Percentiles rank a stretch among this genome's conserved stretches.
These are phyloP conservation scores for Cymbidium sinense DNA, from an alignment of 106 monocot species.

Conservation along the genomic window DNA sequence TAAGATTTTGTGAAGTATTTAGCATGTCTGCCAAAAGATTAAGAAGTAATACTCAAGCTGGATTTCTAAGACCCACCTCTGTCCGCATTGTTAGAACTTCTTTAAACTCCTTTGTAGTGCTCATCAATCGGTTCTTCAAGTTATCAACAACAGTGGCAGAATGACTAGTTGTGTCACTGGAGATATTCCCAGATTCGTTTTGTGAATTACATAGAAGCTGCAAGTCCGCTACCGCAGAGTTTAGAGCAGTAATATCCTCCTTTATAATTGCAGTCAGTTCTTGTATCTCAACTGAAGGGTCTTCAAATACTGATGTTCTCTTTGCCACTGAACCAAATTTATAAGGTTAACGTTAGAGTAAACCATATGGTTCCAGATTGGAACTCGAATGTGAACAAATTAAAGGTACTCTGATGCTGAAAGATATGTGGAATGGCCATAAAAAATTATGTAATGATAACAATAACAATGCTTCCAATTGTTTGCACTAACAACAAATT, in stretches of 20 bases:
- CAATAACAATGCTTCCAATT: too few species aligned
- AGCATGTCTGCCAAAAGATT: too few species aligned
- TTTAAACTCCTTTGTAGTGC: conserved; percentile 85
- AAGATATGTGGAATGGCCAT: too few species aligned
- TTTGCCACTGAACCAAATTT: conserved; percentile 74
- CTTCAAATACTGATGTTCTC: conserved; percentile 85
- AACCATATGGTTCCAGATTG: not conserved
- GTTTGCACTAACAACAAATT: too few species aligned
- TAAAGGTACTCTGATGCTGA: too few species aligned
- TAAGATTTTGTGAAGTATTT: too few species aligned
- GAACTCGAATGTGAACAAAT: too few species aligned
- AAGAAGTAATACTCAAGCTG: too few species aligned
- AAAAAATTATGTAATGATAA: too few species aligned
- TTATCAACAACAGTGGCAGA: conserved; percentile 85
- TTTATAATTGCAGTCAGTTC: conserved; percentile 86
- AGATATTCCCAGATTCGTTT: conserved; percentile 61
- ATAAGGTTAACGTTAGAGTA: not conserved
- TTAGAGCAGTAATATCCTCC: conserved; percentile 86
- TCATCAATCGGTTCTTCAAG: conserved; percentile 91
- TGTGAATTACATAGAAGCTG: conserved; percentile 81
- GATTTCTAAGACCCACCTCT: conserved; percentile 34
- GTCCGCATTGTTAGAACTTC: conserved; percentile 80
- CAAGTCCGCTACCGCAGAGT: conserved; percentile 76
- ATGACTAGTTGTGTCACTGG: conserved; percentile 74
- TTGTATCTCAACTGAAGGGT: conserved; percentile 82